phyloP scores from a whole-genome alignment of 768 basidiomycete species.

The Nidularia sp. region DNA sequence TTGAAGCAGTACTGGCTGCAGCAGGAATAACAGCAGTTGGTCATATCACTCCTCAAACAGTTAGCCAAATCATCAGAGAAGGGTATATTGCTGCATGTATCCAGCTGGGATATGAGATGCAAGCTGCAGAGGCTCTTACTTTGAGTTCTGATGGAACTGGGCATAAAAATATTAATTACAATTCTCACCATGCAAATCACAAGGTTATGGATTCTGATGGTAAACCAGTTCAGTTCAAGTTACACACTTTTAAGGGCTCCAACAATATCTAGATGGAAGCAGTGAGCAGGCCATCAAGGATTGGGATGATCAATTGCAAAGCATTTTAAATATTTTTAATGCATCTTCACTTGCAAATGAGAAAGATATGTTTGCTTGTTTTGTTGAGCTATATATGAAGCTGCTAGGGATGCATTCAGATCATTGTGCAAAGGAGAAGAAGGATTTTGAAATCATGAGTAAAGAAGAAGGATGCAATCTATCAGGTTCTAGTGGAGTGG shows the following conservation, averaged over 20 bases:
- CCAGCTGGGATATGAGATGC: slow-evolving; percentile 15
- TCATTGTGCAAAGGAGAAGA: slow-evolving; percentile 21
- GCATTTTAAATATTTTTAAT: slow-evolving; percentile 14
- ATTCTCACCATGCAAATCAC: slow-evolving; percentile 12
- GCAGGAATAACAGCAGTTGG: slow-evolving; percentile 11
- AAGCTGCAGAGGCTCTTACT: slow-evolving; percentile 8
- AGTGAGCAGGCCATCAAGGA: slow-evolving; percentile 16
- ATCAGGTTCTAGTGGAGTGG: slow-evolving; percentile 17
- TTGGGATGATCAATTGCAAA: slow-evolving; percentile 8
- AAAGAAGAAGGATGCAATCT: slow-evolving; percentile 11
- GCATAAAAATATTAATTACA: slow-evolving; percentile 14
- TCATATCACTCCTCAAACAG: slow-evolving; percentile 7
- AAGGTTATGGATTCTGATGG: slow-evolving; percentile 9
- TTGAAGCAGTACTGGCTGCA: slow-evolving; percentile 8
- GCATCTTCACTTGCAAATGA: slow-evolving; percentile 12
- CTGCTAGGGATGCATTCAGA: slow-evolving; percentile 12
- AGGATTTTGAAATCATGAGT: slow-evolving; percentile 14
- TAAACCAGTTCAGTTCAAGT: slow-evolving; percentile 1
- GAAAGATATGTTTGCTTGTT: slow-evolving; percentile 2
- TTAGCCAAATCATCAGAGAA: slow-evolving; percentile 10
- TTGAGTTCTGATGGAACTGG: slow-evolving; percentile 13
- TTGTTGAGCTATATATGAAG: slow-evolving; percentile 12
- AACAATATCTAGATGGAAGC: slow-evolving; percentile 9
- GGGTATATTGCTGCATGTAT: slow-evolving; percentile 16
- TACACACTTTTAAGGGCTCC: slow-evolving; percentile 13